Percentiles rank a stretch among this genome's conserved stretches.
phyloP scores from a whole-genome alignment of 1,284 basidiomycete species.

The Ustilago hordei region DNA sequence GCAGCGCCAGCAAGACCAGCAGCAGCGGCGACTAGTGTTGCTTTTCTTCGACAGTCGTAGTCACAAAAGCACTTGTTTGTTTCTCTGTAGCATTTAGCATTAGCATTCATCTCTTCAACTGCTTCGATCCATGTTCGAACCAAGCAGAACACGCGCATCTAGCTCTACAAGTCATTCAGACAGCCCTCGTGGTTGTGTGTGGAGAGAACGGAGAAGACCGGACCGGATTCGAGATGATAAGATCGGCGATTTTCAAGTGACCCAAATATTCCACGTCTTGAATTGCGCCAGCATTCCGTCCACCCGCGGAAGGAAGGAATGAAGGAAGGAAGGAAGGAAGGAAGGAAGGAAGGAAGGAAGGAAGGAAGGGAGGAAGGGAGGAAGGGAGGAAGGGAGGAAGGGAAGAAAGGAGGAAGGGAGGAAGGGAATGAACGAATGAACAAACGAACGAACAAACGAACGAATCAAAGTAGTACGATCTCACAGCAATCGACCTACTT shows the following conservation, averaged over 20 bases:
- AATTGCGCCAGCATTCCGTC: too few species aligned
- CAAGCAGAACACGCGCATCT: too few species aligned
- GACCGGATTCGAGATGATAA: background rate
- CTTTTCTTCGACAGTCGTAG: background rate
- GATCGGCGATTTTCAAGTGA: background rate
- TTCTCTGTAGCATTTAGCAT: background rate
- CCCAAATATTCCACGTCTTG: too few species aligned
- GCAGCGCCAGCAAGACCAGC: background rate
- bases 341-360: background rate
- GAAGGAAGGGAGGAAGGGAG: background rate
- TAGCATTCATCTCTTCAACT: background rate
- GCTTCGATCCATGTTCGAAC: too few species aligned
- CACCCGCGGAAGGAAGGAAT: background rate
- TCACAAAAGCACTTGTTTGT: background rate
- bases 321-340: background rate
- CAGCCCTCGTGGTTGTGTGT: background rate
- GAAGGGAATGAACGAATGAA: background rate
- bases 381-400: background rate
- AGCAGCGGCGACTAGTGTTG: background rate
- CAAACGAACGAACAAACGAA: background rate
- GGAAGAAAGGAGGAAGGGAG: background rate
- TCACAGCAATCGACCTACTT: background rate
- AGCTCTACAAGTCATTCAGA: too few species aligned
- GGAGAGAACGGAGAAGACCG: background rate
- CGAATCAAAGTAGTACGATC: background rate